Conservation (phyloP, 805 yeast species). For the Monosporozyma aerobia region DNA sequence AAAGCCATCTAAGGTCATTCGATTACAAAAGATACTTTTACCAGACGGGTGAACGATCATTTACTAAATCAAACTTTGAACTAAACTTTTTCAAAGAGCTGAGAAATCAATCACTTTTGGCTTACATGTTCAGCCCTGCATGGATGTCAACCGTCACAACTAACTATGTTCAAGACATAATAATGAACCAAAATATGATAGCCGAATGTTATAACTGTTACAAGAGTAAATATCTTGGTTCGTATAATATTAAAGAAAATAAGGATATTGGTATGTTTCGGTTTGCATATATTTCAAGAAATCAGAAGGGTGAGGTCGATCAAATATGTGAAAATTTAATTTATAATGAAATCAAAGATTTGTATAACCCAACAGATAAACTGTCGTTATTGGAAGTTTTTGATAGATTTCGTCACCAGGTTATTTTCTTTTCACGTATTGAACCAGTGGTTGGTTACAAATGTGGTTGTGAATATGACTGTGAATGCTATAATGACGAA, state of each 20-base stretch:
- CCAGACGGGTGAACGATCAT: neutral
- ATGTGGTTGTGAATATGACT: neutral
- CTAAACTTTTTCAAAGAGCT: neutral
- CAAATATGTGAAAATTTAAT: neutral
- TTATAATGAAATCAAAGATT: neutral
- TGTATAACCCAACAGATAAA: neutral
- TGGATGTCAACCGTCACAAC: neutral
- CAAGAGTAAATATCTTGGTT: neutral
- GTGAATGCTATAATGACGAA: neutral
- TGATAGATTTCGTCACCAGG: neutral
- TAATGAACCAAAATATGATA: neutral
- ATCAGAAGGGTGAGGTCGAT: neutral
- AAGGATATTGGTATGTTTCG: neutral
- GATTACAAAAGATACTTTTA: neutral
- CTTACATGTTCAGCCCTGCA: neutral
- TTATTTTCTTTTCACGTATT: neutral
- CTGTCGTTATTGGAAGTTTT: neutral
- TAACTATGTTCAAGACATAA: neutral
- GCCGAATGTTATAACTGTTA: neutral
- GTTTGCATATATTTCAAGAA: neutral
- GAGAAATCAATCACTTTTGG: neutral
- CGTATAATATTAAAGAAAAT: neutral
- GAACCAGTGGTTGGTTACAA: neutral
- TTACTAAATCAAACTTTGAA: neutral
- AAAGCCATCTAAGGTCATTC: neutral